phyloP scores from a whole-genome alignment of 2,329 filamentous ascomycete species.

The Trichoderma atrobrunneum region DNA sequence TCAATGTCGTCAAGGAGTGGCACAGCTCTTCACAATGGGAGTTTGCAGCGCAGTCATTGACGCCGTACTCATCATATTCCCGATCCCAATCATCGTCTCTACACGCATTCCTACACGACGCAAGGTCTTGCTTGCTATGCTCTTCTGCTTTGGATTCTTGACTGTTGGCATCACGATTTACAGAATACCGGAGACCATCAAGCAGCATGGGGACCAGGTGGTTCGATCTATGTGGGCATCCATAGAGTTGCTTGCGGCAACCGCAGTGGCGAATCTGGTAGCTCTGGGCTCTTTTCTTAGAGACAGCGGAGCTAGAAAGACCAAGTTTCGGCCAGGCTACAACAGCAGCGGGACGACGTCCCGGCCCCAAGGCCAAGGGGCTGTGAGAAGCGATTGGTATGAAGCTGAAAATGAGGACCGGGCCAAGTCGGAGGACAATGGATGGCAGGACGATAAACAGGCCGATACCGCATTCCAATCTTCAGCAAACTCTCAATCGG shows the following conservation, averaged over 20 bases:
- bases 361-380: not conserved
- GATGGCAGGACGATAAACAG: not conserved
- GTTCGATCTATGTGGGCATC: slow-evolving; percentile 8
- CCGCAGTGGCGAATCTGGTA: slow-evolving; percentile 3
- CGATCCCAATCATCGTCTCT: slow-evolving; percentile 1
- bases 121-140: slow-evolving; percentile 2
- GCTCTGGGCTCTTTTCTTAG: not conserved
- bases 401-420: not conserved
- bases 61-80: slow-evolving; percentile 1
- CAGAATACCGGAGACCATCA: not conserved
- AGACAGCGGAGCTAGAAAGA: slow-evolving; percentile 9
- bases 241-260: slow-evolving; percentile 3
- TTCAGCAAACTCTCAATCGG: not conserved
- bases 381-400: not conserved
- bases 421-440: not conserved
- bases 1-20: slow-evolving; percentile 2
- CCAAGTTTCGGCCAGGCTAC: slow-evolving; percentile 4
- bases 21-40: slow-evolving; percentile 2
- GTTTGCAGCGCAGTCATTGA: slow-evolving; percentile 2
- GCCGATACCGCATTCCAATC: slow-evolving; percentile 6
- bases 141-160: slow-evolving; percentile 1
- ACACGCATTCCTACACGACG: slow-evolving; percentile 4
- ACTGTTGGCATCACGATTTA: slow-evolving; percentile 2
- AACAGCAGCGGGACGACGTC: not conserved
- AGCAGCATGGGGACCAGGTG: not conserved